phyloP scores from a whole-genome alignment of 768 basidiomycete species.

The Tephrocybe sp. region DNA sequence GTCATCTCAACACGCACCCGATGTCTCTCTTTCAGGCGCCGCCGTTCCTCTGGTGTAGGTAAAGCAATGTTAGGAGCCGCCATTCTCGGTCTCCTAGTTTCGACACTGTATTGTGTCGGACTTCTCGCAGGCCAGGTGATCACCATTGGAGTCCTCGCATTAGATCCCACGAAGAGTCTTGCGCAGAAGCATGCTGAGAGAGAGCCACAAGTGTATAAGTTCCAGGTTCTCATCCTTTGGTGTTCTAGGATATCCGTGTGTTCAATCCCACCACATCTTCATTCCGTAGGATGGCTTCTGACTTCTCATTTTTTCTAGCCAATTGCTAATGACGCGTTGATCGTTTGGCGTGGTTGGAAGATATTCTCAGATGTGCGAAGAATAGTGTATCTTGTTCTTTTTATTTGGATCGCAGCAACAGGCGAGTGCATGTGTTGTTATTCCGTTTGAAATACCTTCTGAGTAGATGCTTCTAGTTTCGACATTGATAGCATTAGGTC shows the following conservation, averaged over 20 bases:
- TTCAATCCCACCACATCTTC: too few species aligned
- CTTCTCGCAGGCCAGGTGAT: background rate
- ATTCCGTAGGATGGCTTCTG: too few species aligned
- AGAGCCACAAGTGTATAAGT: too few species aligned
- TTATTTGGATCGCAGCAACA: background rate
- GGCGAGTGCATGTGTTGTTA: background rate
- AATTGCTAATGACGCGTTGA: conserved; percentile 1
- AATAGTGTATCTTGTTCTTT: background rate
- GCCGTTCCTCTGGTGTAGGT: background rate
- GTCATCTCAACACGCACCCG: background rate
- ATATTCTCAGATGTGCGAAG: background rate
- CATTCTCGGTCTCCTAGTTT: background rate
- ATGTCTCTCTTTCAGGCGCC: background rate
- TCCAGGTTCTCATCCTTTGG: too few species aligned
- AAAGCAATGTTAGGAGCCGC: background rate
- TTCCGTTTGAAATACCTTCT: background rate
- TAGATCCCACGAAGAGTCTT: too few species aligned
- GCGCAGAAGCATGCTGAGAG: too few species aligned
- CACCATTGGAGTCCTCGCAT: background rate
- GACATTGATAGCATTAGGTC: background rate
- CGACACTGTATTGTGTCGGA: background rate
- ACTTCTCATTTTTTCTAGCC: too few species aligned
- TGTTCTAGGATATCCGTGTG: too few species aligned
- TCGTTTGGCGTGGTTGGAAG: conserved; percentile 5
- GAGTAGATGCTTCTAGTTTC: background rate